Evolutionary conservation across 345 rosid genomes (phyloP).

Genomic region (Arabidopsis thaliana): TAIR10.1 NC_003074.8:1930001-1930500

Average conservation of each 20-base stretch:
- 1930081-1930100: constrained; percentile 21
- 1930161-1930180: constrained; percentile 1
- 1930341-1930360: neutral
- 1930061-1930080: constrained; percentile 33
- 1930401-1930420: neutral
- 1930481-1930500: neutral
- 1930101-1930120: constrained; percentile 9
- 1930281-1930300: constrained; percentile 41
- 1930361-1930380: neutral
- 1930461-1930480: neutral
- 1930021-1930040: constrained; percentile 19
- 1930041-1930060: constrained; percentile 29
- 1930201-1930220: constrained; percentile 25
- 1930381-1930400: neutral
- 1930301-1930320: constrained; percentile 8
- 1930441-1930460: neutral
- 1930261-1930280: constrained; percentile 15
- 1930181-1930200: constrained; percentile 2
- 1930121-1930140: constrained; percentile 27
- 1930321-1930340: neutral
- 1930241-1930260: constrained; percentile 40
- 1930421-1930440: neutral
- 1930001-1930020: constrained; percentile 7
- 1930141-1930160: neutral
- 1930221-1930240: constrained; percentile 22